Evolutionary conservation across 1,284 basidiomycete species (phyloP).

Genomic region (Leccinum griseonigrum): DNA sequence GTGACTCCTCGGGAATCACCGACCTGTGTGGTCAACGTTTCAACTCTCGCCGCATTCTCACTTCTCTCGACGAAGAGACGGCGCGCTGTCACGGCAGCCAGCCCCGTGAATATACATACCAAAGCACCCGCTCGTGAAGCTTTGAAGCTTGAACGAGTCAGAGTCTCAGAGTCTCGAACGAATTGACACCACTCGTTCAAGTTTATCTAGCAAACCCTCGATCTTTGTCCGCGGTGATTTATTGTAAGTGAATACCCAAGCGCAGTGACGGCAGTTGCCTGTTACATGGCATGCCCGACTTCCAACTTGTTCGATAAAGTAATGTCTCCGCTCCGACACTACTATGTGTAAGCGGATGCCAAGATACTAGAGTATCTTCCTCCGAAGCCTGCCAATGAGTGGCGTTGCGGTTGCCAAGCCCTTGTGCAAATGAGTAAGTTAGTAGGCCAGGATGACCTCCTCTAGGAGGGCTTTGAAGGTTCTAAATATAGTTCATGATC

Average conservation of each 20-base stretch:
- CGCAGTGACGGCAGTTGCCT: background rate
- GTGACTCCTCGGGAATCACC: background rate
- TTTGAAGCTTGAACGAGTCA: too few species aligned
- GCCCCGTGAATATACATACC: too few species aligned
- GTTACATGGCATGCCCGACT: background rate
- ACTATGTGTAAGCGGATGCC: too few species aligned
- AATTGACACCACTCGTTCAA: background rate
- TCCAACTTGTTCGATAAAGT: background rate
- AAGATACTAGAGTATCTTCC: background rate
- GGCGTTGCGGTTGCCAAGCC: background rate
- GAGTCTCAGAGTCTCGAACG: background rate
- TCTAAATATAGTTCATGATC: conserved; percentile 11
- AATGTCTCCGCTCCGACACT: background rate
- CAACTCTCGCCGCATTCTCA: too few species aligned
- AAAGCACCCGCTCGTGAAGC: too few species aligned
- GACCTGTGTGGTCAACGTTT: background rate
- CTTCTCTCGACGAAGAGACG: too few species aligned
- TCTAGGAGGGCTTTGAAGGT: background rate
- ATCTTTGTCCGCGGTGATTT: background rate
- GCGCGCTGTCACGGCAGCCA: too few species aligned
- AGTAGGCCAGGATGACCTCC: background rate
- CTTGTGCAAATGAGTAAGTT: background rate
- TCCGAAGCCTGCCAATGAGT: background rate
- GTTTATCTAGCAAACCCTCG: background rate
- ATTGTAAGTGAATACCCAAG: background rate